A percentile compares a stretch with the other conserved stretches of the same genome.
These are phyloP conservation scores for Gentiana straminea DNA, from an alignment of 257 asterid genomes.

Conservation along the genomic window DNA sequence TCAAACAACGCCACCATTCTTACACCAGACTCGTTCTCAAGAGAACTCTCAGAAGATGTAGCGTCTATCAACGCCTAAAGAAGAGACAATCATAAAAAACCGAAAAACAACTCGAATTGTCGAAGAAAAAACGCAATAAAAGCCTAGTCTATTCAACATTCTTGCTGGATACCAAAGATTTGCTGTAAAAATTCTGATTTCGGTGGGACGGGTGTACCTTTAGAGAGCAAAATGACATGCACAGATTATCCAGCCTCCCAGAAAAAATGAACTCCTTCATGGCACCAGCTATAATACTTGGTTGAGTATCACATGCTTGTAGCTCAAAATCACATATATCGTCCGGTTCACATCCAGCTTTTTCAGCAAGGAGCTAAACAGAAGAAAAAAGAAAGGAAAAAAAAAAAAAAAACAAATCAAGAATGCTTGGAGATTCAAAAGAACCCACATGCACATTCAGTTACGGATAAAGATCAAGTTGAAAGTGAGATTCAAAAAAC, in stretches of 20 bases:
- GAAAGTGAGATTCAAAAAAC: too few relatives aligned
- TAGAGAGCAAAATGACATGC: constrained; percentile 93
- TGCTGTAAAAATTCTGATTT: too few relatives aligned
- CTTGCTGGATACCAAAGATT: too few relatives aligned
- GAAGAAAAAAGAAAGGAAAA: constrained; percentile 3
- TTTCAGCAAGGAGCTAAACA: constrained; percentile 62
- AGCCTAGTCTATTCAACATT: too few relatives aligned
- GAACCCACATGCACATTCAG: too few relatives aligned
- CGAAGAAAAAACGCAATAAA: too few relatives aligned
- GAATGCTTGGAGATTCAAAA: neutral
- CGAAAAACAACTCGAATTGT: neutral
- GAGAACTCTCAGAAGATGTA: constrained; percentile 55
- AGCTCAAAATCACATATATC: constrained; percentile 90
- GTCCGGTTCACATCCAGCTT: constrained; percentile 69
- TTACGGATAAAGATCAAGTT: too few relatives aligned
- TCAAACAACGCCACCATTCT: constrained; percentile 95
- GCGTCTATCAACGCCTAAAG: constrained; percentile 88
- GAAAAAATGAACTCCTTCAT: constrained; percentile 86
- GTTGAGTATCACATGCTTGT: constrained; percentile 94
- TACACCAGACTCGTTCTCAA: constrained; percentile 65
- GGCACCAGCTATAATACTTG: constrained; percentile 82
- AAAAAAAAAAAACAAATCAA: neutral
- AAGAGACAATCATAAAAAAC: constrained; percentile 9
- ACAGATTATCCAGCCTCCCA: constrained; percentile 91
- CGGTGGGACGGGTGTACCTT: constrained; percentile 30